A percentile compares a stretch with the other conserved stretches of the same genome.
phyloP scores from a whole-genome alignment of 1,284 basidiomycete species.

The Agroathelia rolfsii region DNA sequence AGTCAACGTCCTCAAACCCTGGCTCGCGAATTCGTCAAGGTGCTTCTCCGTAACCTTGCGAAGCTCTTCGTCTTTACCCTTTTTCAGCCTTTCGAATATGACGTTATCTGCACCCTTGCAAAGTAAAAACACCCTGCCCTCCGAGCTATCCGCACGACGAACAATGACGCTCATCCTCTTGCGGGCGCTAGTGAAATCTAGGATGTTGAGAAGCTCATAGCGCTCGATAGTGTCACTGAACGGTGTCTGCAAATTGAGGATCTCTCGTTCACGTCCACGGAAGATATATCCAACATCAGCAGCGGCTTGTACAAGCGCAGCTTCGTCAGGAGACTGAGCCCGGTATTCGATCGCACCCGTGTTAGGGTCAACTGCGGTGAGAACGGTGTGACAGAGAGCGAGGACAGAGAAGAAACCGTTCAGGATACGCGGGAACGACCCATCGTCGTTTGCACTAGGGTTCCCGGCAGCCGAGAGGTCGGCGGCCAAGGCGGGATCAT shows the following conservation, averaged over 20 bases:
- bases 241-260: conserved; percentile 77
- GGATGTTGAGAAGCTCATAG: conserved; percentile 87
- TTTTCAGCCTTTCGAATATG: conserved; percentile 83
- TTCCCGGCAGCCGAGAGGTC: conserved; percentile 42
- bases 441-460: conserved; percentile 39
- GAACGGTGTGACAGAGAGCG: conserved; percentile 93
- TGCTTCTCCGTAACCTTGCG: conserved; percentile 75
- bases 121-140: conserved; percentile 62
- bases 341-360: conserved; percentile 84
- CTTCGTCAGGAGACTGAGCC: conserved; percentile 95
- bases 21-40: conserved; percentile 82
- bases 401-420: conserved; percentile 93
- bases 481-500: conserved; percentile 38
- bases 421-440: conserved; percentile 60
- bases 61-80: conserved; percentile 56
- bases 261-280: conserved; percentile 76
- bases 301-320: conserved; percentile 95
- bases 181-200: conserved; percentile 91
- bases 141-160: conserved; percentile 60
- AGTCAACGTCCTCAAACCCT: conserved; percentile 86
- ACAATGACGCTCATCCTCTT: conserved; percentile 96
- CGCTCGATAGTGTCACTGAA: conserved; percentile 64
- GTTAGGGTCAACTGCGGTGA: conserved; percentile 60
- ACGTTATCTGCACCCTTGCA: conserved; percentile 90
- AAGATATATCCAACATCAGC: conserved; percentile 94